Conservation (phyloP, 2,329 filamentous ascomycete genomes). For the Chaetoscypha palmicola region DNA sequence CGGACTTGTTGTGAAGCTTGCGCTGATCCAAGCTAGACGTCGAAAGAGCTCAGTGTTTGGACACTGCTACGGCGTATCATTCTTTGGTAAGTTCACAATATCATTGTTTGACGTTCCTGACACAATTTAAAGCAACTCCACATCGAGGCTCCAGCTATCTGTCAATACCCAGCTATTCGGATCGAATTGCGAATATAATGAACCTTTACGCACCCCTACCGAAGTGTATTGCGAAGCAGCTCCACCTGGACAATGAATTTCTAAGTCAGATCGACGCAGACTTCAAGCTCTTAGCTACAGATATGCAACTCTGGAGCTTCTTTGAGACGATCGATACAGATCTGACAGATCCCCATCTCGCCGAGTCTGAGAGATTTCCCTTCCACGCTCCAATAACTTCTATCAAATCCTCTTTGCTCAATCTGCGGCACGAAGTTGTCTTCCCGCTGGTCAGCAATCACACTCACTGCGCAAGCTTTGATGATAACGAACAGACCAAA, state of each 20-base stretch:
- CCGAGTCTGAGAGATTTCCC: constrained; percentile 1
- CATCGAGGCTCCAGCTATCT: constrained; percentile 10
- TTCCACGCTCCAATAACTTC: constrained; percentile 13
- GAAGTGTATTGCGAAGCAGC: not conserved
- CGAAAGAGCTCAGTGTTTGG: constrained; percentile 1
- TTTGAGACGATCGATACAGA: constrained; percentile 11
- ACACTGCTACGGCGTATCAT: constrained; percentile 9
- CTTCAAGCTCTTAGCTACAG: constrained; percentile 9
- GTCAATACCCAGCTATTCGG: constrained; percentile 3
- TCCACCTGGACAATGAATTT: not conserved
- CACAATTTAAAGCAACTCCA: constrained; percentile 4
- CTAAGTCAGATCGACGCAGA: constrained; percentile 3
- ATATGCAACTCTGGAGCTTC: constrained; percentile 10
- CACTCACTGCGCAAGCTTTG: constrained; percentile 5
- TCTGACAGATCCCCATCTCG: constrained; percentile 5
- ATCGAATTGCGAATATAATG: constrained; percentile 1
- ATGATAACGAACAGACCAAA: constrained; percentile 4
- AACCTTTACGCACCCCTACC: constrained; percentile 1
- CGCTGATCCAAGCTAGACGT: constrained; percentile 2
- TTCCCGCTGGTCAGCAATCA: constrained; percentile 10
- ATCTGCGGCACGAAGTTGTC: constrained; percentile 9
- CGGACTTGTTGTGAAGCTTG: constrained; percentile 6
- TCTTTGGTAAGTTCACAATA: constrained; percentile 4
- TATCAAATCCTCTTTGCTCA: constrained; percentile 11
- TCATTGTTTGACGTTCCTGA: not conserved